Evolutionary conservation across 2,329 filamentous ascomycete genomes (phyloP).

Genomic region (Clarireedia monteithiana): DNA sequence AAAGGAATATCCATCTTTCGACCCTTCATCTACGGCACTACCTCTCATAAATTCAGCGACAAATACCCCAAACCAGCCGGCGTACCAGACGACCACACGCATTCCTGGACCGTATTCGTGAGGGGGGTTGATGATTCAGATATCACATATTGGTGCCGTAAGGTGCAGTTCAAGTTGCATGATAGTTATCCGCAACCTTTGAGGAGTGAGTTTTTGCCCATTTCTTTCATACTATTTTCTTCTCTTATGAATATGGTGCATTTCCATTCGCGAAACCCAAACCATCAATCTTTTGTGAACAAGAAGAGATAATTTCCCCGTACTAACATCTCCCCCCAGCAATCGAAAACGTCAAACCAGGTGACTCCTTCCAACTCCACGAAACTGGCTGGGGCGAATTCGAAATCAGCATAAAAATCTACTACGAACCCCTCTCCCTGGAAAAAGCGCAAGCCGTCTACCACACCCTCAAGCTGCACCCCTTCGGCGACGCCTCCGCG

Average conservation of each 20-base stretch:
- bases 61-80: constrained; percentile 66
- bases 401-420: constrained; percentile 89
- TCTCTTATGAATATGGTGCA: no score
- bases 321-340: constrained; percentile 32
- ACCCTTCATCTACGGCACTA: constrained; percentile 68
- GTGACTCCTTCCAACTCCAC: constrained; percentile 69
- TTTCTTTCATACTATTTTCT: no score
- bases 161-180: constrained; percentile 97
- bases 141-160: constrained; percentile 90
- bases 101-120: constrained; percentile 94
- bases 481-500: constrained; percentile 77
- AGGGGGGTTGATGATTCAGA: constrained; percentile 83
- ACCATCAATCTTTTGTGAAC: no score
- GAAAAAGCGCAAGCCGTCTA: constrained; percentile 96
- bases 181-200: constrained; percentile 91
- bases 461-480: constrained; percentile 85
- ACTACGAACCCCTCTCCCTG: constrained; percentile 78
- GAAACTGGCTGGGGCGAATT: constrained; percentile 99
- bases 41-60: constrained; percentile 72
- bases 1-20: constrained; percentile 58
- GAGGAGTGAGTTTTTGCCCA: constrained; percentile 48
- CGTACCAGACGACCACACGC: constrained; percentile 85
- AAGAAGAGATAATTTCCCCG: no score
- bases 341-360: constrained; percentile 57
- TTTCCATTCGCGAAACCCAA: no score